Evolutionary conservation across 2,329 filamentous ascomycete genomes (phyloP).

Genomic region (Penicillium aurantiogriseum): DNA sequence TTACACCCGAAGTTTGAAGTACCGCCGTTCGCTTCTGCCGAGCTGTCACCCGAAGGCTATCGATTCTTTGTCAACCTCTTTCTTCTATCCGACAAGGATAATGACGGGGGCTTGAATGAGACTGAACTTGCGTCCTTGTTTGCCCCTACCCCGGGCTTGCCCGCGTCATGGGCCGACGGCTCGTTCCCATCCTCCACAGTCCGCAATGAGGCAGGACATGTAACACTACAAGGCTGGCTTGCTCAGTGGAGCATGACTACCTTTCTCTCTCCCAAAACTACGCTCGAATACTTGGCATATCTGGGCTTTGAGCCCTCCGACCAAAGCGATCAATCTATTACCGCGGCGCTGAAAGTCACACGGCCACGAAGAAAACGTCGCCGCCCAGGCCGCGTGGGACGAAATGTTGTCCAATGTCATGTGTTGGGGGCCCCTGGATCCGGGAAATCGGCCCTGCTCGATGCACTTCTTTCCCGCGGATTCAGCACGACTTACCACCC

Average conservation of each 20-base stretch:
- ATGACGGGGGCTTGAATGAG: slow-evolving; percentile 89
- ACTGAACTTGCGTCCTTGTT: slow-evolving; percentile 82
- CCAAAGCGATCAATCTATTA: slow-evolving; percentile 68
- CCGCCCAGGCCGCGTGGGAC: slow-evolving; percentile 79
- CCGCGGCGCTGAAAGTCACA: slow-evolving; percentile 85
- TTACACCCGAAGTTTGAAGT: slow-evolving; percentile 93
- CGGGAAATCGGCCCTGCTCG: slow-evolving; percentile 87
- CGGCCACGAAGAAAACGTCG: slow-evolving; percentile 83
- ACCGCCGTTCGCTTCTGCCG: slow-evolving; percentile 84
- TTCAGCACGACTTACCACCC: slow-evolving; percentile 83
- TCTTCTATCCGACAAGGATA: slow-evolving; percentile 92
- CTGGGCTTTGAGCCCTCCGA: slow-evolving; percentile 86
- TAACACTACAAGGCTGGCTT: slow-evolving; percentile 95
- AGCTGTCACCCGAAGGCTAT: slow-evolving; percentile 90
- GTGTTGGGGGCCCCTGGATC: slow-evolving; percentile 80
- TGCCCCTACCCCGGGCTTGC: slow-evolving; percentile 86
- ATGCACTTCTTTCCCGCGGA: slow-evolving; percentile 84
- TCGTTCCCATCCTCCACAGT: slow-evolving; percentile 92
- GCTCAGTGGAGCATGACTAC: slow-evolving; percentile 99
- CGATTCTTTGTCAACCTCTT: slow-evolving; percentile 98
- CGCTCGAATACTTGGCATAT: slow-evolving; percentile 92
- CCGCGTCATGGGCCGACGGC: slow-evolving; percentile 80
- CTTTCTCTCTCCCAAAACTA: slow-evolving; percentile 91
- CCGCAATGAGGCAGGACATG: slow-evolving; percentile 89
- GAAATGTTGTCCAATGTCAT: slow-evolving; percentile 93